Conservation (phyloP, 179 eudicot genomes). For the Silene vulgaris region DNA sequence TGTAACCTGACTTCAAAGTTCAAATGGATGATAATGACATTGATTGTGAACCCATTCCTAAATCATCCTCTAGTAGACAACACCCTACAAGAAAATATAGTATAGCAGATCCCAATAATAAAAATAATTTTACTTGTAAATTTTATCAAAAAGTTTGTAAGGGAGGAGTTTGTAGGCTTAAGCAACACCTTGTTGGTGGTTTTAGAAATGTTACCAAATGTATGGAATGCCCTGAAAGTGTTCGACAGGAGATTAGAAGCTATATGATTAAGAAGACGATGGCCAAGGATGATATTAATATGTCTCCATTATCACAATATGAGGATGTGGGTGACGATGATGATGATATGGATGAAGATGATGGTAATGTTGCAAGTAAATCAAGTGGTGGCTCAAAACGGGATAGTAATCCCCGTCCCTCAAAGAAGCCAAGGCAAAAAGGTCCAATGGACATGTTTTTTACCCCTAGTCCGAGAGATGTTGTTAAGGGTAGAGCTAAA, state of each 20-base stretch:
- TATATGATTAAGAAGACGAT: not conserved
- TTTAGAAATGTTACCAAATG: slow-evolving; percentile 12
- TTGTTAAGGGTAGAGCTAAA: not conserved
- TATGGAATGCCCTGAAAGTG: not conserved
- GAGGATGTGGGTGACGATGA: not conserved
- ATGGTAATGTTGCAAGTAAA: not conserved
- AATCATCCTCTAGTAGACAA: not conserved
- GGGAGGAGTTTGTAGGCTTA: slow-evolving; percentile 7
- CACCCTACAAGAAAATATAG: not conserved
- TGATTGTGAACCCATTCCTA: too few relatives aligned
- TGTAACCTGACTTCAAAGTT: not conserved
- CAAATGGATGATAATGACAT: too few relatives aligned
- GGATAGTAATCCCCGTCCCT: not conserved
- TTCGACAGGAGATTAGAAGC: not conserved
- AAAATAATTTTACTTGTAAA: not conserved
- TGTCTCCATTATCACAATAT: not conserved
- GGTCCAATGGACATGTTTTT: slow-evolving; percentile 5
- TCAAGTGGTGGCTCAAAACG: not conserved
- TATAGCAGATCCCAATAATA: not conserved
- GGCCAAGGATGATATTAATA: not conserved
- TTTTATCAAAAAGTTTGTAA: not conserved
- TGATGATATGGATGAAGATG: slow-evolving; percentile 6
- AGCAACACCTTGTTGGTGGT: slow-evolving; percentile 20
- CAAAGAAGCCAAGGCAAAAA: not conserved
- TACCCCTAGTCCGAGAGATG: not conserved